Conservation (phyloP, 306 rosid genomes). For the Prunus mira region DNA sequence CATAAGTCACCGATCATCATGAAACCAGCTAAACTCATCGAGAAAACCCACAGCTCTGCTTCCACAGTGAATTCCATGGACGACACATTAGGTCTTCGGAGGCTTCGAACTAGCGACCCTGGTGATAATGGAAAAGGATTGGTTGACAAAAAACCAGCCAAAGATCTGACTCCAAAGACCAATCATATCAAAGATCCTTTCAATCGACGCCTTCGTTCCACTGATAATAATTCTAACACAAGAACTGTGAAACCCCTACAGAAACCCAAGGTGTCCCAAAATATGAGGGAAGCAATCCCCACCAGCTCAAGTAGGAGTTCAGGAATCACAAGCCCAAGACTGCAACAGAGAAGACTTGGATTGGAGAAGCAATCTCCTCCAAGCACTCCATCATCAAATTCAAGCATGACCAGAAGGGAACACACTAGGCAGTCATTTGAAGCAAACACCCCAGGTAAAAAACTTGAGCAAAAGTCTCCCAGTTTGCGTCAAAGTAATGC, state of each 20-base stretch:
- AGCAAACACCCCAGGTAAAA: constrained; percentile 37
- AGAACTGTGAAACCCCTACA: constrained; percentile 42
- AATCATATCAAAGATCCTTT: constrained; percentile 28
- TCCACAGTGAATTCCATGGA: constrained; percentile 26
- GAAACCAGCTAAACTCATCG: constrained; percentile 51
- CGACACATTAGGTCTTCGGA: constrained; percentile 29
- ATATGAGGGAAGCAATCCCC: constrained; percentile 30
- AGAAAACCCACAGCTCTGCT: constrained; percentile 35
- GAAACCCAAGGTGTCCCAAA: constrained; percentile 31
- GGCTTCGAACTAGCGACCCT: constrained; percentile 23
- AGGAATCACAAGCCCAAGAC: constrained; percentile 53
- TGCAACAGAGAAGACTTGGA: constrained; percentile 46
- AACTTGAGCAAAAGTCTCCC: constrained; percentile 42
- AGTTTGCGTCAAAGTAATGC: constrained; percentile 37
- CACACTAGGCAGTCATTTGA: constrained; percentile 31
- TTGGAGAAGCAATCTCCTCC: constrained; percentile 61
- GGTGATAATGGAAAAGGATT: constrained; percentile 40
- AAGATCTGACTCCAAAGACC: constrained; percentile 31
- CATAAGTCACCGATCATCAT: constrained; percentile 48
- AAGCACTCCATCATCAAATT: constrained; percentile 37
- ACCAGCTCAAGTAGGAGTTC: constrained; percentile 30
- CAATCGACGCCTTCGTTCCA: constrained; percentile 26
- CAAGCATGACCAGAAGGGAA: constrained; percentile 44
- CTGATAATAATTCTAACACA: constrained; percentile 32
- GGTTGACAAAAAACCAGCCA: constrained; percentile 33